A percentile compares a stretch with the other conserved stretches of the same genome.
Conservation (phyloP, 495 filamentous ascomycete species). For the Thermochaetoides thermophila region DNA sequence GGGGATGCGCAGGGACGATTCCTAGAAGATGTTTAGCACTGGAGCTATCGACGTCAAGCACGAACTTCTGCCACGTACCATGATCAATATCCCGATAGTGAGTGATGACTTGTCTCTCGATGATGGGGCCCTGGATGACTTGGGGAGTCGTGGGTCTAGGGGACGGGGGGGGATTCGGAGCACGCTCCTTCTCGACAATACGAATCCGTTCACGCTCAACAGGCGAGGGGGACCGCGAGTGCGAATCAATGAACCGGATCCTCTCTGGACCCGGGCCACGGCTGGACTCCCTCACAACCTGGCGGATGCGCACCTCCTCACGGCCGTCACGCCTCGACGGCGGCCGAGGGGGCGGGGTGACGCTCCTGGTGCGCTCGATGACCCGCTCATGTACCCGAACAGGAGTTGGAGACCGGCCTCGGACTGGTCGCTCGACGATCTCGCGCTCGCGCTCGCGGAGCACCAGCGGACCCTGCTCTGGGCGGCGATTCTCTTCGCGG, state of each 20-base stretch:
- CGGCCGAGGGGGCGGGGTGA: constrained; percentile 16
- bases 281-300: constrained; percentile 17
- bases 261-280: constrained; percentile 13
- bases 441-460: constrained; percentile 32
- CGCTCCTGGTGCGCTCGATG: constrained; percentile 19
- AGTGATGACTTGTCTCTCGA: constrained; percentile 69
- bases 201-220: constrained; percentile 24
- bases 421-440: constrained; percentile 23
- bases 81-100: constrained; percentile 83
- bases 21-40: constrained; percentile 17
- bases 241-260: constrained; percentile 27
- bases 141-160: constrained; percentile 36
- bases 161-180: constrained; percentile 29
- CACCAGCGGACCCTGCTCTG: constrained; percentile 26
- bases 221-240: constrained; percentile 29
- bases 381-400: constrained; percentile 21
- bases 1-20: constrained; percentile 30
- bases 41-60: neutral
- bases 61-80: constrained; percentile 35
- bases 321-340: no score
- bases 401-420: constrained; percentile 33
- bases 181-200: constrained; percentile 28
- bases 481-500: constrained; percentile 22
- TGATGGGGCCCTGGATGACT: constrained; percentile 49
- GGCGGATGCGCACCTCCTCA: constrained; percentile 17